Conservation (phyloP, 2,329 filamentous ascomycete species). For the Aspergillus eucalypticola region DNA sequence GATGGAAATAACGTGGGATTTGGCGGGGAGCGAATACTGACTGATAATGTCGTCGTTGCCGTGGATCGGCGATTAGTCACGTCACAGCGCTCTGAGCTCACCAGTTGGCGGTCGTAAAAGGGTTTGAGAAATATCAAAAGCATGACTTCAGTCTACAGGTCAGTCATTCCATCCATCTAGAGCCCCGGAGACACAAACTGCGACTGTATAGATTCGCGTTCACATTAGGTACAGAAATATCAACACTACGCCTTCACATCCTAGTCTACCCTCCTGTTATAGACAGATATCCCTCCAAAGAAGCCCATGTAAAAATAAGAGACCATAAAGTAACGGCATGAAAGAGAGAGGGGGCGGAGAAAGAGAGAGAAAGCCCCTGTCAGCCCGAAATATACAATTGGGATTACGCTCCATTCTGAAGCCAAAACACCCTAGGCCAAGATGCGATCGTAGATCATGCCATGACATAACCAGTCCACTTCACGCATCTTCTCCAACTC, state of each 20-base stretch:
- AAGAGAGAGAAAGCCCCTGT: background rate
- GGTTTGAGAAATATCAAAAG: too few species aligned
- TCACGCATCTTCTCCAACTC: slow-evolving; percentile 57
- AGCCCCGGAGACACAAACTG: background rate
- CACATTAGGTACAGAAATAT: background rate
- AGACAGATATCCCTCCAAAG: background rate
- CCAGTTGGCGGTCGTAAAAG: too few species aligned
- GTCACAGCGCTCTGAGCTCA: too few species aligned
- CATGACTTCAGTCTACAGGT: too few species aligned
- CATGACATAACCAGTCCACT: slow-evolving; percentile 61
- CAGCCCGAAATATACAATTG: background rate
- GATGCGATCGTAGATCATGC: slow-evolving; percentile 58
- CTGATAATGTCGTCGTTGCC: background rate
- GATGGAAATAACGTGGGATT: background rate
- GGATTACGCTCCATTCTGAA: slow-evolving; percentile 15
- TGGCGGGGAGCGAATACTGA: background rate
- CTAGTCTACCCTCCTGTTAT: background rate
- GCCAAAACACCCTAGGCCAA: slow-evolving; percentile 29
- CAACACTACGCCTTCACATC: background rate
- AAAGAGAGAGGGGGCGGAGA: background rate
- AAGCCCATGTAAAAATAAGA: background rate
- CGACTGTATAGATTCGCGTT: background rate
- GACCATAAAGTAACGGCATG: background rate
- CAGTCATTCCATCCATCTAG: too few species aligned
- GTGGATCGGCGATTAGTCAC: background rate